Base-by-base conservation (phyloP, 176 grass and related monocot genomes). In the Bromus sterilis region DNA sequence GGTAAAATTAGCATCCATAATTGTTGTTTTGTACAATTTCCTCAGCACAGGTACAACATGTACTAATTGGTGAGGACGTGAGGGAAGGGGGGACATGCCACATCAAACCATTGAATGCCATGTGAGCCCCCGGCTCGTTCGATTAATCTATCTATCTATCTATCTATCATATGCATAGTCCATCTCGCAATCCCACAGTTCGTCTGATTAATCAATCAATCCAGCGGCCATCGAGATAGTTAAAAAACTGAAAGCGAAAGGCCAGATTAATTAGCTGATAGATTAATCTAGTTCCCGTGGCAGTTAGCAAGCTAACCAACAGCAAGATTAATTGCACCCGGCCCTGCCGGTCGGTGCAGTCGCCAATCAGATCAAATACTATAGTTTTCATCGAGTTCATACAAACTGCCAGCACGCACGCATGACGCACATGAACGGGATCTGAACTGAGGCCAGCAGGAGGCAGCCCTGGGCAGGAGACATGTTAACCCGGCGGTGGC, bases 271-370 rank as follows among this genome's bases (percentile, higher is more conserved):
- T 75, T 24, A 68, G 35, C 26, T 2, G 88, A 79, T 76, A 67
- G 74, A 90, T 90, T 83, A 82, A 42, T 36, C 77, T 21, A 21
- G 24, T 44, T 75, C 48, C 41, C 36, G 32, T 11, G 58, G 49
- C 67, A 86, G 79, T 86, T 90, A 79, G 84, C 84, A 74, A 83
- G 84, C 84, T 79, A 83, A 86, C 75, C 7, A 83, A 86, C 75
- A 11, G 48, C 79, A 14, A 23, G 74, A 86, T 82, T 79, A 79
- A 83, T 66, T 51, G 83, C 57, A 83, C 36, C 30, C 24, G 7
- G 43, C 37, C 57, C 34, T 81, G 83, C 65, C 79, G 74, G 74
- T 82, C 79, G 57, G 64, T 73, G 70, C 77, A 40, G 64, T 4
- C 73, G 68, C 67, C 44, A 69, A 78, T 48, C 75, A 60, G 11